Base-by-base conservation (phyloP, 1,284 basidiomycete species). In the Moesziomyces sp. region DNA sequence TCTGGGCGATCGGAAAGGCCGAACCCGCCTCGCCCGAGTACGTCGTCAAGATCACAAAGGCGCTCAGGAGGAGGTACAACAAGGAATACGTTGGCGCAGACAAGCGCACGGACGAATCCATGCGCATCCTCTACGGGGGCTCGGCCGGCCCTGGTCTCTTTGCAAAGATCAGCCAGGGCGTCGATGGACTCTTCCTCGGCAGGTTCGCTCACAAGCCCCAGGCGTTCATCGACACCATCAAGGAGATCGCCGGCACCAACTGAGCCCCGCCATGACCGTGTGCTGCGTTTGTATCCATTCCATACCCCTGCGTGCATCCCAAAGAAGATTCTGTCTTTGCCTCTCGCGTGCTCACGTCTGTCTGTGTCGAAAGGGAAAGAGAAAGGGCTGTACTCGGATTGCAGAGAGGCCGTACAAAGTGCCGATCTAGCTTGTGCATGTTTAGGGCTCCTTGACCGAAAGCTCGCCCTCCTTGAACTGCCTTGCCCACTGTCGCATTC, bases 391-490 rank as follows among this genome's bases (percentile, higher is more conserved):
- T 35, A 62, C 46, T 51, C 44, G 35, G 23, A 30, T 58, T 10
- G 45, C n/a, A 21, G 30, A n/a, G 28, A 51, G 14, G 23, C 16
- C 14, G 13, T 7, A 14, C 23, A 30, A 6, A 1, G 5, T 33
- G 19, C 26, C 35, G 6, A 35, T 11, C 1, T 9, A n/a, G 21
- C 46, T 5, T 10, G 46, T 11, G 23, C 11, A 47, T 18, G 26
- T 28, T 68, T 51, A 80, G 35, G 74, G 76, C 57, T 78, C 78
- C 73, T 82, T 82, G 56, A 82, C 79, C 43, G 62, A 58, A 30
- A 83, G 56, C 52, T 83, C 78, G 46, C 80, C 81, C 33, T 80
- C 72, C 56, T 76, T 80, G 77, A 83, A 83, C 58, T 83, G 81
- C 58, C 77, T 76, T 52, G 81, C 77, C 81, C 81, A 83, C 80